A percentile compares a stretch with the other conserved stretches of the same genome.
phyloP scores from a whole-genome alignment of 495 filamentous ascomycete genomes.

The Penicillium steckii region DNA sequence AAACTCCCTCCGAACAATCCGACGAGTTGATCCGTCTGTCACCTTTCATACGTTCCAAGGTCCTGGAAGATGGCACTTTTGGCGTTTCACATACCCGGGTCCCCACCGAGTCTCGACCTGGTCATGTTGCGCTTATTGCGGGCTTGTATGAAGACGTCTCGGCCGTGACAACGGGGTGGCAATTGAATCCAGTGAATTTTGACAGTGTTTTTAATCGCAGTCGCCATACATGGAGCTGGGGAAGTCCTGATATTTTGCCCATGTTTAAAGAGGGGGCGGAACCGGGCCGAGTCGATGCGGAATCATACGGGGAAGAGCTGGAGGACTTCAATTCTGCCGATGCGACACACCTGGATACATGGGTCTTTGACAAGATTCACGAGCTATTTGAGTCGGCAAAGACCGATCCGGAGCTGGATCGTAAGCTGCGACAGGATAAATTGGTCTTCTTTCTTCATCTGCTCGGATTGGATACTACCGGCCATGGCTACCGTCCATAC shows the following conservation, averaged over 20 bases:
- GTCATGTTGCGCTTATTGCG: conserved; percentile 96
- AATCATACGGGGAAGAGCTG: conserved; percentile 76
- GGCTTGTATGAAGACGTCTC: conserved; percentile 98
- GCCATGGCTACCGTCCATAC: conserved; percentile 86
- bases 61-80: conserved; percentile 91
- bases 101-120: conserved; percentile 94
- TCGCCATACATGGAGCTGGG: conserved; percentile 98
- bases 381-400: conserved; percentile 78
- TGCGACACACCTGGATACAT: conserved; percentile 77
- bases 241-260: conserved; percentile 92
- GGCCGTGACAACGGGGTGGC: conserved; percentile 97
- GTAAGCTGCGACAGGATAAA: conserved; percentile 76
- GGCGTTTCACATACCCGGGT: conserved; percentile 97
- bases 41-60: conserved; percentile 89
- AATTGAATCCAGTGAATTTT: conserved; percentile 97
- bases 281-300: conserved; percentile 81
- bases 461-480: conserved; percentile 91
- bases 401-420: conserved; percentile 71
- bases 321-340: conserved; percentile 92
- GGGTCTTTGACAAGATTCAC: conserved; percentile 95
- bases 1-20: conserved; percentile 49
- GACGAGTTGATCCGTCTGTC: conserved; percentile 71
- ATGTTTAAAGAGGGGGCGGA: conserved; percentile 96
- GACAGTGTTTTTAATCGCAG: conserved; percentile 98
- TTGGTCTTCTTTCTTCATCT: conserved; percentile 96